Base-by-base conservation (phyloP, 192 early-diverging fungal species). In the Thamnidium elegans region DNA sequence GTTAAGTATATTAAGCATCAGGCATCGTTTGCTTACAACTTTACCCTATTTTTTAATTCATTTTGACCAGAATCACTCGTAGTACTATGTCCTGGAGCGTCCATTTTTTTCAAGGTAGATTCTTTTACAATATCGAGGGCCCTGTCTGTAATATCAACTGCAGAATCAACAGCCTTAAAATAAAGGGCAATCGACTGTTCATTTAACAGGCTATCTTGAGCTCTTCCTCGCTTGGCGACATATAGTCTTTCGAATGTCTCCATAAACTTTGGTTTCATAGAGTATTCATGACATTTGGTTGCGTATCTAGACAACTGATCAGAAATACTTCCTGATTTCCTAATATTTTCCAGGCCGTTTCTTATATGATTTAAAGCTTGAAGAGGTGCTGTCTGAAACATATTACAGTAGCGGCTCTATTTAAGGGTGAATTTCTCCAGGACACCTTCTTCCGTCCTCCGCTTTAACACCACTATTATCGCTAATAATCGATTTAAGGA, bases 231-330 rank as follows among this genome's bases (percentile, higher is more conserved):
- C 30, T 54, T 54, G 52, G 52, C 52, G 52, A 4, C 52, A 54
- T 54, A 54, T 54, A 54, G 13, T 54, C 26, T 54, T 54, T 54
- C 52, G 52, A 54, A 54, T 54, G 52, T 54, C 52, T 54, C 30
- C 30, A 4, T 14, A 54, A 54, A 54, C 0, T 34, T 32, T 34
- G 30, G 30, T 14, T 54, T 54, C 52, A 53, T 53, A 54, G 52
- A 54, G 52, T 54, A 54, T 54, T 34, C 52, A 54, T 14, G 30
- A 54, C 52, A 54, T 32, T 54, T 54, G 52, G 0, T 54, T 34
- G 52, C 52, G 11, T 54, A 54, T 54, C 52, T 34, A 54, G 52
- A 54, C 26, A 54, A 5, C 30, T 54, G 52, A 14, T 54, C 30
- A 54, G 52, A 54, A 54, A 54, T 26, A 52, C 50, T 52, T 52